These are phyloP conservation scores for Talaromyces verruculosus DNA, from an alignment of 2,329 filamentous ascomycete genomes.

Conservation along the genomic window DNA sequence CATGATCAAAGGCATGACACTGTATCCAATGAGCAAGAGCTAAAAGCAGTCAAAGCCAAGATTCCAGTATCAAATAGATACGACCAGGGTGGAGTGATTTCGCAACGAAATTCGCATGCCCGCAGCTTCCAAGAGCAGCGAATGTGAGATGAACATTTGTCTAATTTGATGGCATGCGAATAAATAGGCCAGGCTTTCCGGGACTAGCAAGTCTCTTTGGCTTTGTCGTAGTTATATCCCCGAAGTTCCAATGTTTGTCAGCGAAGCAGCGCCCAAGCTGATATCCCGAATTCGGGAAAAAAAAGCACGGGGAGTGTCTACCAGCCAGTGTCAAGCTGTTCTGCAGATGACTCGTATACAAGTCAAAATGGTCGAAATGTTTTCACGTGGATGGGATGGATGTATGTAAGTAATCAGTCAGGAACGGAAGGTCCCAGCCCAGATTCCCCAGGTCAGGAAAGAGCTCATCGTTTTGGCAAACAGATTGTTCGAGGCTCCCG, in stretches of 20 bases:
- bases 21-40: not conserved
- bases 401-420: not conserved
- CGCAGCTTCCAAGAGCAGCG: not conserved
- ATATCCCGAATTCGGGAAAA: not conserved
- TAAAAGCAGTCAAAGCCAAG: not conserved
- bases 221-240: not conserved
- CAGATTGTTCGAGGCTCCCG: not conserved
- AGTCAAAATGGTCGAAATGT: too few relatives aligned
- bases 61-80: not conserved
- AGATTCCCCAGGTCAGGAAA: not conserved
- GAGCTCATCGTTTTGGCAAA: not conserved
- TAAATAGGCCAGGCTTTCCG: not conserved
- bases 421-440: not conserved
- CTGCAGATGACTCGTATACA: not conserved
- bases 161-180: not conserved
- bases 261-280: not conserved
- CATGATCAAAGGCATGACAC: slow-evolving; percentile 56
- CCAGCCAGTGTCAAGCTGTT: not conserved
- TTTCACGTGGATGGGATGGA: not conserved
- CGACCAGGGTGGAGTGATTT: not conserved
- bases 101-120: not conserved
- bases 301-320: not conserved
- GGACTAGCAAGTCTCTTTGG: not conserved
- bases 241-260: slow-evolving; percentile 1
- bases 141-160: not conserved